phyloP scores from a whole-genome alignment of 495 filamentous ascomycete species.

The Lepraria neglecta region DNA sequence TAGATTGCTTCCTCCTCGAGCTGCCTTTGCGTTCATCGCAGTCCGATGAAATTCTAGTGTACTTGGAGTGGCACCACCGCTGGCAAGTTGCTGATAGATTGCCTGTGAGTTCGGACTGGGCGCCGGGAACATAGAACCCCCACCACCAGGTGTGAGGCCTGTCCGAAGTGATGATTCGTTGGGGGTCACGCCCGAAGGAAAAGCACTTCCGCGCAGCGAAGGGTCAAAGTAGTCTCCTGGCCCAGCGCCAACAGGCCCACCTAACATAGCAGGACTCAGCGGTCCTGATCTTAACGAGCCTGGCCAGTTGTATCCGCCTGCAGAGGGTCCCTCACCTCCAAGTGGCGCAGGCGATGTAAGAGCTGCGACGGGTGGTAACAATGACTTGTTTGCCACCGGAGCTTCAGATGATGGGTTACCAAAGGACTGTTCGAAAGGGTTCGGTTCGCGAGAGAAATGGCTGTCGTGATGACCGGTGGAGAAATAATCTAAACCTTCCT shows the following conservation, averaged over 20 bases:
- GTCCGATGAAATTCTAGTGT: slow-evolving; percentile 94
- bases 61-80: slow-evolving; percentile 76
- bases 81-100: slow-evolving; percentile 69
- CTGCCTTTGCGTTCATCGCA: slow-evolving; percentile 72
- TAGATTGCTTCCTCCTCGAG: slow-evolving; percentile 41
- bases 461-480: slow-evolving; percentile 49
- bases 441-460: slow-evolving; percentile 75
- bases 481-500: slow-evolving; percentile 74
- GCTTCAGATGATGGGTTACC: slow-evolving; percentile 67
- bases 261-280: slow-evolving; percentile 94
- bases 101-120: slow-evolving; percentile 82
- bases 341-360: slow-evolving; percentile 85
- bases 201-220: slow-evolving; percentile 66
- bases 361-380: slow-evolving; percentile 84
- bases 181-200: slow-evolving; percentile 64
- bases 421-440: slow-evolving; percentile 95
- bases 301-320: slow-evolving; percentile 66
- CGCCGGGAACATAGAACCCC: slow-evolving; percentile 95
- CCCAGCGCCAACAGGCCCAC: slow-evolving; percentile 67
- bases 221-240: slow-evolving; percentile 72
- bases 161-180: slow-evolving; percentile 94
- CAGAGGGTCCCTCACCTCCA: slow-evolving; percentile 60
- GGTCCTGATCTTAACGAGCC: slow-evolving; percentile 87
- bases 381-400: slow-evolving; percentile 57
- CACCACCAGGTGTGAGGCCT: slow-evolving; percentile 88